A percentile compares a stretch with the other conserved stretches of the same genome.
Conservation (phyloP, 2,329 filamentous ascomycete species). For the Trichophyton schoenleinii region DNA sequence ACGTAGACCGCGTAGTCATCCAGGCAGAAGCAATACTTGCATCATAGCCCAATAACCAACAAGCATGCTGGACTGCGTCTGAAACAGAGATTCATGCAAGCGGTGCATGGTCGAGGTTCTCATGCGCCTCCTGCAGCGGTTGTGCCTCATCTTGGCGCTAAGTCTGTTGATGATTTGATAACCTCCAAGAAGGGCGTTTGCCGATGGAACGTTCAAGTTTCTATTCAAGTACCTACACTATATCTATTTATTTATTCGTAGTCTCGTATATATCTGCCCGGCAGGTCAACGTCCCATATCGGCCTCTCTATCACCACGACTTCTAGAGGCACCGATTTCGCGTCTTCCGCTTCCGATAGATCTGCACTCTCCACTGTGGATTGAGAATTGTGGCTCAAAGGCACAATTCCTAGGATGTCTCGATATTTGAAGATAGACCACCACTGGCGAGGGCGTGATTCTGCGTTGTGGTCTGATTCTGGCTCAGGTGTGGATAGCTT, state of each 20-base stretch:
- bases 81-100: not conserved
- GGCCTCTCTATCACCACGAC: constrained; percentile 82
- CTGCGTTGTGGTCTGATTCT: constrained; percentile 19
- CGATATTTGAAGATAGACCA: constrained; percentile 92
- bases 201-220: not conserved
- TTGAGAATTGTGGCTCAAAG: constrained; percentile 29
- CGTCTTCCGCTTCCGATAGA: constrained; percentile 19
- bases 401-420: constrained; percentile 68
- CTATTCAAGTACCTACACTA: not conserved
- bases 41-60: not conserved
- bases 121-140: not conserved
- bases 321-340: constrained; percentile 40
- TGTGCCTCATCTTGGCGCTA: not conserved
- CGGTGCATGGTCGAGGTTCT: not conserved
- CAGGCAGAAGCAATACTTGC: constrained; percentile 1
- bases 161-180: too few species aligned
- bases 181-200: not conserved
- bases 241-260: constrained; percentile 24
- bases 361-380: not conserved
- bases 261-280: constrained; percentile 55
- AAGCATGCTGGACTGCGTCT: not conserved
- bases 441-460: constrained; percentile 23
- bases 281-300: constrained; percentile 66
- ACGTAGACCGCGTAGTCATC: not conserved
- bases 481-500: constrained; percentile 11